Conservation (phyloP, 2,329 filamentous ascomycete species). For the Fusarium sp. region DNA sequence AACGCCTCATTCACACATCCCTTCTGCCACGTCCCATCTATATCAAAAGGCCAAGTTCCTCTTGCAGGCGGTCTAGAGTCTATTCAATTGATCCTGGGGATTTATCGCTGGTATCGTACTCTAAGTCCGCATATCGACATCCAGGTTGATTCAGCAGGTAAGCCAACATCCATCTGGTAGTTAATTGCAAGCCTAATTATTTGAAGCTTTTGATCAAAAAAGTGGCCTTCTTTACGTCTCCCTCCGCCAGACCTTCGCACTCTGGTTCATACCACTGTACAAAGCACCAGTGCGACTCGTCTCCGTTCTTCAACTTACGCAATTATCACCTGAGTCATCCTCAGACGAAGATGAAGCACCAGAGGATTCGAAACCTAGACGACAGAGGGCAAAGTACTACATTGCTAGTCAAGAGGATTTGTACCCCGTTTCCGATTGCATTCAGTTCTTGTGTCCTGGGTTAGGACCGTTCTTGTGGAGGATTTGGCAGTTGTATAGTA, state of each 20-base stretch:
- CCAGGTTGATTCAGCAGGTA: constrained; percentile 69
- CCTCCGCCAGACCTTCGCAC: constrained; percentile 78
- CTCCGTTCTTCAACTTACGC: constrained; percentile 72
- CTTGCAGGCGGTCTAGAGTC: constrained; percentile 64
- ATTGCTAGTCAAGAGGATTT: constrained; percentile 83
- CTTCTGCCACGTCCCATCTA: constrained; percentile 75
- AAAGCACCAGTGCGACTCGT: constrained; percentile 74
- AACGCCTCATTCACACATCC: constrained; percentile 82
- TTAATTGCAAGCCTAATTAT: no score
- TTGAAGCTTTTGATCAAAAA: constrained; percentile 72
- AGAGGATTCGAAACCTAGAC: constrained; percentile 26
- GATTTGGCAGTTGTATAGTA: constrained; percentile 71
- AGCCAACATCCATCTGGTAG: no score
- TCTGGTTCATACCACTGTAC: constrained; percentile 84
- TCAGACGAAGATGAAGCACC: constrained; percentile 26
- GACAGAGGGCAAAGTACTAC: constrained; percentile 65
- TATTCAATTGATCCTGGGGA: constrained; percentile 71
- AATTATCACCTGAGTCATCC: constrained; percentile 51
- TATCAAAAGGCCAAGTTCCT: constrained; percentile 56
- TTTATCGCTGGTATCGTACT: constrained; percentile 88
- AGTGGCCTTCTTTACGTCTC: constrained; percentile 77
- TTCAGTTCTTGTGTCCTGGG: constrained; percentile 76
- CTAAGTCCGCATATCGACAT: constrained; percentile 79
- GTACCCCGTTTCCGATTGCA: constrained; percentile 80
- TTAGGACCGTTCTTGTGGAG: constrained; percentile 66